Conservation (phyloP, 768 basidiomycete species). For the Cyathus striatus region DNA sequence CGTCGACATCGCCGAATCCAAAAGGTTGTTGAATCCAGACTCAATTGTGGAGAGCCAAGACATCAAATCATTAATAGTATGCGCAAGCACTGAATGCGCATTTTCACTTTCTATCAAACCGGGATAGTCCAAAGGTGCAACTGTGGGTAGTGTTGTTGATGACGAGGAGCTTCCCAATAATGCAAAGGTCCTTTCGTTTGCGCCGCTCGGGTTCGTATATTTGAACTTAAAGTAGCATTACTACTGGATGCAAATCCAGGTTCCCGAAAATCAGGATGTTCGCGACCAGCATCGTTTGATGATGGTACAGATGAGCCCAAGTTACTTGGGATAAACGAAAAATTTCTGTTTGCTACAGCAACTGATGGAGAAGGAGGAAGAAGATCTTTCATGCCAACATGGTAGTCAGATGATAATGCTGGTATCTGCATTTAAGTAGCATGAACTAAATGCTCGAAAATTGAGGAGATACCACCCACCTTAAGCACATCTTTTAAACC, state of each 20-base stretch:
- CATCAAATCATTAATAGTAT: constrained; percentile 69
- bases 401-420: constrained; percentile 63
- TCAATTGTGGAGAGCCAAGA: constrained; percentile 77
- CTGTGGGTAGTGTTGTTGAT: constrained; percentile 23
- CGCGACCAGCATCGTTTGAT: background rate
- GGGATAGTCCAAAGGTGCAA: constrained; percentile 69
- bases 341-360: constrained; percentile 19
- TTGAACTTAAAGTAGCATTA: background rate
- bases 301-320: background rate
- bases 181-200: constrained; percentile 12
- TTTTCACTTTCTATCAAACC: constrained; percentile 48
- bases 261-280: background rate
- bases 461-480: constrained; percentile 27
- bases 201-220: constrained; percentile 6
- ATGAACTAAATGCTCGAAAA: constrained; percentile 1
- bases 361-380: constrained; percentile 70
- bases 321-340: constrained; percentile 17
- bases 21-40: constrained; percentile 59
- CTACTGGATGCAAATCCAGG: background rate
- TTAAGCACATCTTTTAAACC: constrained; percentile 72
- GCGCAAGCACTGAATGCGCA: constrained; percentile 65
- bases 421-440: constrained; percentile 46
- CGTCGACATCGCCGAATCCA: constrained; percentile 47
- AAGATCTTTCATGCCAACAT: constrained; percentile 62
- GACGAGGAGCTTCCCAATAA: constrained; percentile 26